phyloP scores from a whole-genome alignment of 352 stramenopile species.

The Phytophthora agathidicida region DNA sequence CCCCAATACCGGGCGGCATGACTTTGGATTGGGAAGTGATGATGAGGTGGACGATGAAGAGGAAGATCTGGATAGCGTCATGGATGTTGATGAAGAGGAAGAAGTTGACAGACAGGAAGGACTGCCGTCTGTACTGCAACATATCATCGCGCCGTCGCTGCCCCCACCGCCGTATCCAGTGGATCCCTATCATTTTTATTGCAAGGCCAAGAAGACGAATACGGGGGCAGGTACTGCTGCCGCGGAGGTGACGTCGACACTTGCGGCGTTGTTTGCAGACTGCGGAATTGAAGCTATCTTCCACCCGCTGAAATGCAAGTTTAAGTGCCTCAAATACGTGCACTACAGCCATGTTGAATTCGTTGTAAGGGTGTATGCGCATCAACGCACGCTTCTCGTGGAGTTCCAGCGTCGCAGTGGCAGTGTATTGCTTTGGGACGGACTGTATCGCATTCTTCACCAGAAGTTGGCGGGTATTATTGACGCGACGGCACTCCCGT shows the following conservation, averaged over 20 bases:
- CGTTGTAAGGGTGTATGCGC: conserved; percentile 68
- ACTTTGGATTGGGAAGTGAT: conserved; percentile 51
- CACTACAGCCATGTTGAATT: conserved; percentile 88
- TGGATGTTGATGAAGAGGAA: conserved; percentile 24
- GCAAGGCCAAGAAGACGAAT: conserved; percentile 28
- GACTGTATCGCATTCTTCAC: conserved; percentile 79
- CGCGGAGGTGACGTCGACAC: conserved; percentile 50
- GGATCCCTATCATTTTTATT: conserved; percentile 87
- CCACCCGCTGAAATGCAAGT: conserved; percentile 82
- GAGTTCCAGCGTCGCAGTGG: conserved; percentile 81
- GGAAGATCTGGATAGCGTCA: conserved; percentile 20
- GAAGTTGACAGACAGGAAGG: conserved; percentile 14
- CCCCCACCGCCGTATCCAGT: conserved; percentile 76
- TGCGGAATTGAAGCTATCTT: conserved; percentile 75
- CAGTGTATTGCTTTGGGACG: conserved; percentile 81
- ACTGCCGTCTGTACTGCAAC: conserved; percentile 38
- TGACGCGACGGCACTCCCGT: conserved; percentile 52
- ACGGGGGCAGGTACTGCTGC: conserved; percentile 35
- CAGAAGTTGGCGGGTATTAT: conserved; percentile 57
- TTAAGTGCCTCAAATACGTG: conserved; percentile 88
- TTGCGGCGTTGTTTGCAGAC: conserved; percentile 47
- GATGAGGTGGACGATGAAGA: conserved; percentile 31
- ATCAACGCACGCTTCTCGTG: conserved; percentile 53
- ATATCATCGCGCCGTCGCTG: conserved; percentile 59
- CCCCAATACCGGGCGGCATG: conserved; percentile 36